A percentile compares a stretch with the other conserved stretches of the same genome.
Conservation (phyloP, 805 yeast species). For the Yarrowia porcina region DNA sequence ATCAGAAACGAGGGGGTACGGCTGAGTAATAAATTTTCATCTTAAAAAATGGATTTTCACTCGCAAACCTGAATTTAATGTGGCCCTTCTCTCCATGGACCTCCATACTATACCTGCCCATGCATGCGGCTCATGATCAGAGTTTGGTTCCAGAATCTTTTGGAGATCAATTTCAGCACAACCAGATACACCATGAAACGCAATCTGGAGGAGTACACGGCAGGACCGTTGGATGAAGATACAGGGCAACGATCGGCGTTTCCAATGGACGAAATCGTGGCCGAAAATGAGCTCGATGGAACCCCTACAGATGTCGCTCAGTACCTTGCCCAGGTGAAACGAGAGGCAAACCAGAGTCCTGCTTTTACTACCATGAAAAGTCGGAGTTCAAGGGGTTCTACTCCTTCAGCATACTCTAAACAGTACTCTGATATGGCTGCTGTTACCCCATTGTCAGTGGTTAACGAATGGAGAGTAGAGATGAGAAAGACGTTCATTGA, state of each 20-base stretch:
- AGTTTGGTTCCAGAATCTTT: neutral
- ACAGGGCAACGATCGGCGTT: slow-evolving; percentile 38
- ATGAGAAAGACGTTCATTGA: neutral
- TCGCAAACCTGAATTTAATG: too few species aligned
- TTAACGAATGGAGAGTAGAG: slow-evolving; percentile 14
- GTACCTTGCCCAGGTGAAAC: slow-evolving; percentile 12
- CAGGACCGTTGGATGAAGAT: slow-evolving; percentile 34
- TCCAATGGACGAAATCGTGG: slow-evolving; percentile 30
- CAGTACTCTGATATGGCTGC: neutral
- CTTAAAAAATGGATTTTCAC: too few species aligned
- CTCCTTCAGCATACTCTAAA: slow-evolving; percentile 2
- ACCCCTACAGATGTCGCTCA: slow-evolving; percentile 7
- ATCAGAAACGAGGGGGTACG: too few species aligned
- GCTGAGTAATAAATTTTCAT: too few species aligned
- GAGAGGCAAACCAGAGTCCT: slow-evolving; percentile 1
- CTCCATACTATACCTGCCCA: too few species aligned
- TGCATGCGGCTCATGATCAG: neutral
- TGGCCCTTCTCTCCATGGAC: too few species aligned
- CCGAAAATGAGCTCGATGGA: neutral
- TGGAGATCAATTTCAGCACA: neutral
- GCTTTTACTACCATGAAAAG: neutral
- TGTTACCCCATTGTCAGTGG: neutral
- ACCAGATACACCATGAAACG: neutral
- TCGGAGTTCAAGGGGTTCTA: neutral
- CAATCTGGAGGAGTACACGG: slow-evolving; percentile 23